These are phyloP conservation scores for Polychytrium aggregatum DNA, from an alignment of 192 early-diverging fungal genomes.

Conservation along the genomic window DNA sequence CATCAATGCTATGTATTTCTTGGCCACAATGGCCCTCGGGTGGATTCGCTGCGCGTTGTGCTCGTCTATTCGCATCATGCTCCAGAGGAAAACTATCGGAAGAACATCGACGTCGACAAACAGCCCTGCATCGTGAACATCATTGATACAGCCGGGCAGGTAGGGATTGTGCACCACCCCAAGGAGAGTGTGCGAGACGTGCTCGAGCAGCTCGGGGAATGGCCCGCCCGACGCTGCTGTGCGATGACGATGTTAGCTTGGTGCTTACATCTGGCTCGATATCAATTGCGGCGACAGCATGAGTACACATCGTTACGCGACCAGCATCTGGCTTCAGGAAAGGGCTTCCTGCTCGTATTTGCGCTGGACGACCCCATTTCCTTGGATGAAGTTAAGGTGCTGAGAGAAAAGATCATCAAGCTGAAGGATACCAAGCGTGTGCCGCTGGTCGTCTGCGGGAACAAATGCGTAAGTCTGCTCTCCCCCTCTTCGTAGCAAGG, in stretches of 20 bases:
- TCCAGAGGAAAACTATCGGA: slow-evolving; percentile 47
- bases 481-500: no score
- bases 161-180: no score
- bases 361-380: slow-evolving; percentile 34
- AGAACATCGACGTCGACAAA: slow-evolving; percentile 36
- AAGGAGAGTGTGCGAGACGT: no score
- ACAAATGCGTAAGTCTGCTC: slow-evolving; percentile 41
- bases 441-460: slow-evolving; percentile 43
- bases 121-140: slow-evolving; percentile 32
- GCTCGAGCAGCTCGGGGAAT: no score
- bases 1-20: no score
- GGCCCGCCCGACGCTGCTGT: no score
- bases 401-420: slow-evolving; percentile 43
- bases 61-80: no score
- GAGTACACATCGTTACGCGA: slow-evolving; percentile 47
- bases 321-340: slow-evolving; percentile 41
- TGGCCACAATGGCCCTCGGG: no score
- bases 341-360: slow-evolving; percentile 49
- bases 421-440: slow-evolving; percentile 42
- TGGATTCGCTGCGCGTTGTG: no score
- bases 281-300: no score
- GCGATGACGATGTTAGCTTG: no score
- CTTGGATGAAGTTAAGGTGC: slow-evolving; percentile 46
- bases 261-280: no score
- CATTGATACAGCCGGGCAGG: slow-evolving; percentile 48